phyloP scores from a whole-genome alignment of 192 early-diverging fungal genomes.

The Linnemannia zychae region DNA sequence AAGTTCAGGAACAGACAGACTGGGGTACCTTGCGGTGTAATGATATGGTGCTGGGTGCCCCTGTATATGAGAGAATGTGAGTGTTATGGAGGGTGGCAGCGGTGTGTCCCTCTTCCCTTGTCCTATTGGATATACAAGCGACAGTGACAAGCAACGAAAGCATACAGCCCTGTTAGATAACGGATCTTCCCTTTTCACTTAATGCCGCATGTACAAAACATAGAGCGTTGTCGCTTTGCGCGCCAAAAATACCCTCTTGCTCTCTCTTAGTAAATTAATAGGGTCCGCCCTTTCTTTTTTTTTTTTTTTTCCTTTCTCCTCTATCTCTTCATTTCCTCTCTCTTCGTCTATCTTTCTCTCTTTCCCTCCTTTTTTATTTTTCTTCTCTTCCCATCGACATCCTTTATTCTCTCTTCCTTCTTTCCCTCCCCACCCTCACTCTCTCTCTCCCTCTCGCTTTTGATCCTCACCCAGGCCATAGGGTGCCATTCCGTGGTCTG shows the following conservation, averaged over 20 bases:
- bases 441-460: background rate
- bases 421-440: background rate
- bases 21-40: too few species aligned
- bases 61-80: too few species aligned
- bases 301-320: background rate
- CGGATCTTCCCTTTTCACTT: background rate
- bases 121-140: background rate
- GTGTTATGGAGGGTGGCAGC: too few species aligned
- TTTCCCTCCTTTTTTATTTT: background rate
- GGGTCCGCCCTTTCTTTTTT: background rate
- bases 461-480: constrained; percentile 31
- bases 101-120: background rate
- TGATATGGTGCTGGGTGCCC: too few species aligned
- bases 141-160: background rate
- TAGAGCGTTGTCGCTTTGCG: too few species aligned
- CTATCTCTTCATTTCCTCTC: too few species aligned
- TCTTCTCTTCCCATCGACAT: background rate
- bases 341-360: background rate
- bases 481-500: constrained; percentile 16
- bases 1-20: background rate
- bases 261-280: too few species aligned
- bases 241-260: background rate
- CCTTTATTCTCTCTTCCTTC: background rate
- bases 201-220: background rate
- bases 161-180: background rate